Evolutionary conservation across 2,329 filamentous ascomycete species (phyloP), one percentile per base, ranked within the genome.

Genomic region (Emericellopsis cladophorae): DNA sequence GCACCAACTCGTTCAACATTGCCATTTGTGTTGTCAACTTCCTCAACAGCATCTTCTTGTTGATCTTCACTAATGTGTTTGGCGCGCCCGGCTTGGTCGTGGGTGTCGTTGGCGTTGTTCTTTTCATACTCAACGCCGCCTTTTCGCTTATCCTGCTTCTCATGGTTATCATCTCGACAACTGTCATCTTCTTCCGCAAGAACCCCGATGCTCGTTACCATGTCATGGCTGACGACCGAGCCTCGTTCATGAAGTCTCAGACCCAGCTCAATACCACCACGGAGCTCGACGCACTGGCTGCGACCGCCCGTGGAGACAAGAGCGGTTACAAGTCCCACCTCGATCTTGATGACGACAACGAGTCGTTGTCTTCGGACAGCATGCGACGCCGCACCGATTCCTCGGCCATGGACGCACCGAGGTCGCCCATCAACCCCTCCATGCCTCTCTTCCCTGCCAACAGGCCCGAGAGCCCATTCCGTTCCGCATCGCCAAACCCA

Each of bases 211-310:
- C 84, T 34, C 81, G 89, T 46, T 96, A 96, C 64, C 87, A 95
- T 62, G 88, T 87, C 53, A 95, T 96, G 89, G 83, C 84, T 41
- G 90, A 96, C 54, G 90, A 96, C 61, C 82, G 90, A 52, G 87
- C 86, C 40, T 95, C 89, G 9, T 95, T 96, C 66, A 95, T 95
- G 79, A 95, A 95, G 69, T 95, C 88, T 12, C 84, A 92, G 60
- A 84, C 84, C 5, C 81, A 90, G 54, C 68, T 95, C 41, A 76
- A 63, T 36, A 65, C 70, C 14, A 86, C 82, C 5, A 94, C 88
- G 7, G 89, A 95, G 62, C 73, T 95, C 39, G 88, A 95, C 58
- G 89, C 89, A 8, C 68, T 95, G 43, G 89, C 85, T 48, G 85
- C 84, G 14, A 94, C 88, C 5, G 89, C 89, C 29, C 81, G 89